Evolutionary conservation across 139 green algal species (phyloP).

Genomic region (Haematococcus sp.): DNA sequence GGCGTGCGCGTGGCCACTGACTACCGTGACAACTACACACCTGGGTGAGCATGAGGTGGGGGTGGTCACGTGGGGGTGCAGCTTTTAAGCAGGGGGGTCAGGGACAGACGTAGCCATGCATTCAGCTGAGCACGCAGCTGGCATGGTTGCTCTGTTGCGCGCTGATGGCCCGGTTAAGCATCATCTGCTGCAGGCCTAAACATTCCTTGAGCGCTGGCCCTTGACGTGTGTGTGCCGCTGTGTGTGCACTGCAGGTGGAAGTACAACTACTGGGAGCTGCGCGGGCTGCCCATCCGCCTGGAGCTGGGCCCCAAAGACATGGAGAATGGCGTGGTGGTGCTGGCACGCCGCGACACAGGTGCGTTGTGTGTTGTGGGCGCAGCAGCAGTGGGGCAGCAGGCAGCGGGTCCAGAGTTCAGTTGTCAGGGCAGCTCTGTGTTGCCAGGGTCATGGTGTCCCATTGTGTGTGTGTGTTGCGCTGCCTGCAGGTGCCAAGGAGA

Average conservation of each 20-base stretch:
- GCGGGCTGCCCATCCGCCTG: constrained; percentile 89
- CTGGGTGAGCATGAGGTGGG: too few species aligned
- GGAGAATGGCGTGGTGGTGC: constrained; percentile 71
- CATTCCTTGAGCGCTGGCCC: too few species aligned
- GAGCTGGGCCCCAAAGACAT: constrained; percentile 97
- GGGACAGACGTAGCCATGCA: too few species aligned
- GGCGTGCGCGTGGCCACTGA: constrained; percentile 82
- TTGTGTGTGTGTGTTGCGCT: too few species aligned
- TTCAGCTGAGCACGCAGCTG: too few species aligned
- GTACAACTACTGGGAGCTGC: constrained; percentile 99
- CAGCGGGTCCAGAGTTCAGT: neutral
- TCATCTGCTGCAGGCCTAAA: too few species aligned
- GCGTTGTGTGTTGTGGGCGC: constrained; percentile 10
- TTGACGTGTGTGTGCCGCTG: constrained; percentile 2
- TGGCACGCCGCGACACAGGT: constrained; percentile 89
- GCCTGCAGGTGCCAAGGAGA: constrained; percentile 76
- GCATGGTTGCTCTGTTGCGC: too few species aligned
- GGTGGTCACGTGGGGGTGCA: too few species aligned
- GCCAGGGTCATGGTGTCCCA: neutral
- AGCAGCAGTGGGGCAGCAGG: neutral
- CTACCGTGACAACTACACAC: constrained; percentile 92
- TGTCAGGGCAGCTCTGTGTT: neutral
- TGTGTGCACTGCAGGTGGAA: constrained; percentile 83
- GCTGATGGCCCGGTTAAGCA: too few species aligned
- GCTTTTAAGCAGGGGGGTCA: too few species aligned